Evolutionary conservation across 345 rosid genomes (phyloP), one percentile per base, ranked within the genome.

Genomic region (Eucalyptus camaldulensis): DNA sequence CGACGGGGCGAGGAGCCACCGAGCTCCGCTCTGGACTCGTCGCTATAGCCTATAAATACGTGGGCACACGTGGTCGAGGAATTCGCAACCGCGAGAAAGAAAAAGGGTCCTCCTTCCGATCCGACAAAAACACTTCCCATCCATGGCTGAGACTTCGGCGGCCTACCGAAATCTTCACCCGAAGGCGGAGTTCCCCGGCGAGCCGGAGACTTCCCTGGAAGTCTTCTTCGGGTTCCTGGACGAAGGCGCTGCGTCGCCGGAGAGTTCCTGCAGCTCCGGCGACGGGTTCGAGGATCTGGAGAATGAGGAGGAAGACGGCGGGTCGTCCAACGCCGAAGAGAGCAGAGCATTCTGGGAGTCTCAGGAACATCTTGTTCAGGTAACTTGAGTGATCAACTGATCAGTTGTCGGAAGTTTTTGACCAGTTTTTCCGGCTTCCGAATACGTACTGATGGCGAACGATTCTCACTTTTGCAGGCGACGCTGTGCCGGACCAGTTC

Each of bases 291-390:
- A 88, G 14, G 93, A 87, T 7, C 90, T 87, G 4, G 88, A 76
- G 45, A 93, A 92, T 5, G 94, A 89, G 27, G 95, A 90, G 2
- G 89, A 65, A 33, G 88, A 87, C 6, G 89, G 67, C 45, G 88
- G 83, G 17, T 22, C 88, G 10, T 81, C 89, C 87, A 86, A 88
- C 88, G 90, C 90, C 25, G 94, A 95, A 90, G 96, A 93, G 89
- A 93, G 67, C 72, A 96, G 31, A 87, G 90, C 49, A n/a, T 96
- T 95, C 76, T 97, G 99, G 99, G 95, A 95, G 14, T 88, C 93
- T 13, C 98, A 97, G 86, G 94, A 92, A 67, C 92, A 95, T 85
- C 95, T 95, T 88, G 95, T 97, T 16, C 96, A 95, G 98, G 99
- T 97, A 91, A 43, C 27, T 21, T 21, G 45, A 72, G 14, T 15